Evolutionary conservation across 768 basidiomycete genomes (phyloP).

Genomic region (Rhodocollybia butyracea): DNA sequence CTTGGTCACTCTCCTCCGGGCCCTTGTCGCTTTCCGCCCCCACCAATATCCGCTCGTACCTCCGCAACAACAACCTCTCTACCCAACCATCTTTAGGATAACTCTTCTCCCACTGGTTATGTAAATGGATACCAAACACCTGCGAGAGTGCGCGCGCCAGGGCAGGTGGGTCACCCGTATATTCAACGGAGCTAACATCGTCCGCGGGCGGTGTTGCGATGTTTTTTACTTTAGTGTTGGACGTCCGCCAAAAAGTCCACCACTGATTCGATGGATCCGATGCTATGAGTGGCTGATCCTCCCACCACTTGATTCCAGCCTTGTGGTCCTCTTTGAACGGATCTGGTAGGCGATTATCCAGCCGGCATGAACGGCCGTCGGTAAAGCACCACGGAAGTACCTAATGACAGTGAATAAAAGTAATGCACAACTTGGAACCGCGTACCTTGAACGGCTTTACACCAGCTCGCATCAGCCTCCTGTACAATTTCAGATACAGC

Average conservation of each 20-base stretch:
- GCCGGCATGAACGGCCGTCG: conserved; percentile 86
- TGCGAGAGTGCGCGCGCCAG: conserved; percentile 61
- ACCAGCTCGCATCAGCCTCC: conserved; percentile 67
- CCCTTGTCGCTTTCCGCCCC: not conserved
- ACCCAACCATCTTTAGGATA: conserved; percentile 90
- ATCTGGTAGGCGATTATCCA: conserved; percentile 91
- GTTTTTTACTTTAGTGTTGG: not conserved
- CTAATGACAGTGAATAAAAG: not conserved
- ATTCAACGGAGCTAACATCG: not conserved
- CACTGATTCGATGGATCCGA: not conserved
- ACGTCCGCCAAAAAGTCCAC: not conserved
- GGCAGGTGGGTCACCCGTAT: conserved; percentile 2
- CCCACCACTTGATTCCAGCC: not conserved
- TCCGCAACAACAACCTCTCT: conserved; percentile 65
- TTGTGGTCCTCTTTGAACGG: conserved; percentile 52
- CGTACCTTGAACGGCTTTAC: conserved; percentile 80
- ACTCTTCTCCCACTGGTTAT: conserved; percentile 93
- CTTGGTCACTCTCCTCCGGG: conserved; percentile 11
- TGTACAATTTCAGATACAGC: conserved; percentile 90
- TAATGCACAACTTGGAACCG: not conserved
- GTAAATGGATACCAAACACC: conserved; percentile 87
- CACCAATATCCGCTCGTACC: conserved; percentile 47
- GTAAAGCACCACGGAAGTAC: conserved; percentile 90
- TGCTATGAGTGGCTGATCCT: not conserved
- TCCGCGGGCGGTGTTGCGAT: no score